Conservation (phyloP, 2,329 filamentous ascomycete species). For the Calonectria fujianensis region DNA sequence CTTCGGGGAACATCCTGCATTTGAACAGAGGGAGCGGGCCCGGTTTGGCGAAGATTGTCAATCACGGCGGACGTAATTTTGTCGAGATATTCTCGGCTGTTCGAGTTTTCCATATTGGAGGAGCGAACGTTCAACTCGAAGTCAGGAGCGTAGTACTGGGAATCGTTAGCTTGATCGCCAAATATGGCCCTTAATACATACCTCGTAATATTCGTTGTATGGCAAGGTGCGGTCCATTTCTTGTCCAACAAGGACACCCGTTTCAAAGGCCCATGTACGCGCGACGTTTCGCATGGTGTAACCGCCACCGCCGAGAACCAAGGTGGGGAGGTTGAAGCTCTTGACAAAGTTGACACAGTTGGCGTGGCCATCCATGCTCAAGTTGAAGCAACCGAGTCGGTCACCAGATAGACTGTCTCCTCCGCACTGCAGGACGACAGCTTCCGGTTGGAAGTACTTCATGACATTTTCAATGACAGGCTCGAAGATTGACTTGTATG, state of each 20-base stretch:
- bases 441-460: slow-evolving; percentile 90
- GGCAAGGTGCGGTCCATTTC: slow-evolving; percentile 89
- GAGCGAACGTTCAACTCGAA: slow-evolving; percentile 93
- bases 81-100: slow-evolving; percentile 87
- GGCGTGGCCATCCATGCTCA: slow-evolving; percentile 97
- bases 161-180: slow-evolving; percentile 46
- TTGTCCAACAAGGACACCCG: slow-evolving; percentile 89
- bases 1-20: slow-evolving; percentile 85
- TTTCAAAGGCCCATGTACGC: slow-evolving; percentile 97
- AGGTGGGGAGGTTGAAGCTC: slow-evolving; percentile 86
- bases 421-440: slow-evolving; percentile 96
- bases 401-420: slow-evolving; percentile 97
- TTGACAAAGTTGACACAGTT: slow-evolving; percentile 96
- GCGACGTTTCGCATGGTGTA: slow-evolving; percentile 99
- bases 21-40: slow-evolving; percentile 91
- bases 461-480: slow-evolving; percentile 92
- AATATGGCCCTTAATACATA: slow-evolving; percentile 62
- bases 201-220: slow-evolving; percentile 96
- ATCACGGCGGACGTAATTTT: slow-evolving; percentile 88
- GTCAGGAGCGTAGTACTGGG: slow-evolving; percentile 91
- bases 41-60: slow-evolving; percentile 90
- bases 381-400: slow-evolving; percentile 95
- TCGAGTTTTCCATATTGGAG: slow-evolving; percentile 93
- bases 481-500: slow-evolving; percentile 94
- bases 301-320: slow-evolving; percentile 96